phyloP scores from a whole-genome alignment of 805 yeast genomes.

The Jamesozyma jinghongensis region DNA sequence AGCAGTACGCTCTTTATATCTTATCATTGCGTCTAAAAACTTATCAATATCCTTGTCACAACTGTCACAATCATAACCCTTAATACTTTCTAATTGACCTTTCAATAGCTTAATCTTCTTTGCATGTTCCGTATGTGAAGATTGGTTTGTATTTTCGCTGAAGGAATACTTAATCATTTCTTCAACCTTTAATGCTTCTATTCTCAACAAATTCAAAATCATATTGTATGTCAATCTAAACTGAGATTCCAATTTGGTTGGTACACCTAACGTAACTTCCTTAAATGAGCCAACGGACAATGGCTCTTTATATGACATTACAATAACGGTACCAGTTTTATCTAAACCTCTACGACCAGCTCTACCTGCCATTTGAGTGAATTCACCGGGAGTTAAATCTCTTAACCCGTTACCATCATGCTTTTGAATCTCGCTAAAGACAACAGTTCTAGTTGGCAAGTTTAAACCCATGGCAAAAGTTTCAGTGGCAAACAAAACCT shows the following conservation, averaged over 20 bases:
- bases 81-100: conserved; percentile 35
- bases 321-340: conserved; percentile 85
- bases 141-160: conserved; percentile 81
- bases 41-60: conserved; percentile 37
- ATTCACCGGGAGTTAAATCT: conserved; percentile 86
- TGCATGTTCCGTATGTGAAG: conserved; percentile 79
- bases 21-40: conserved; percentile 37
- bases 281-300: conserved; percentile 51
- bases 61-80: conserved; percentile 28
- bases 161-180: conserved; percentile 97
- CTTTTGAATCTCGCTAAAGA: conserved; percentile 74
- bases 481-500: conserved; percentile 92
- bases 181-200: conserved; percentile 93
- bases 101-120: conserved; percentile 48
- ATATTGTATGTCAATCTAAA: conserved; percentile 91
- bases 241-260: conserved; percentile 84
- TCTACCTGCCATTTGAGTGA: conserved; percentile 98
- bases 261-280: conserved; percentile 77
- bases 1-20: conserved; percentile 38
- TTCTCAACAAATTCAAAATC: conserved; percentile 84
- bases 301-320: conserved; percentile 74
- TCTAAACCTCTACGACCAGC: conserved; percentile 98
- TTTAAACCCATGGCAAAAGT: conserved; percentile 98
- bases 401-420: conserved; percentile 85
- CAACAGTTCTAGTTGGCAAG: conserved; percentile 93